These are phyloP conservation scores for Phytopythium delawarense DNA, from an alignment of 352 stramenopile species.

Conservation along the genomic window DNA sequence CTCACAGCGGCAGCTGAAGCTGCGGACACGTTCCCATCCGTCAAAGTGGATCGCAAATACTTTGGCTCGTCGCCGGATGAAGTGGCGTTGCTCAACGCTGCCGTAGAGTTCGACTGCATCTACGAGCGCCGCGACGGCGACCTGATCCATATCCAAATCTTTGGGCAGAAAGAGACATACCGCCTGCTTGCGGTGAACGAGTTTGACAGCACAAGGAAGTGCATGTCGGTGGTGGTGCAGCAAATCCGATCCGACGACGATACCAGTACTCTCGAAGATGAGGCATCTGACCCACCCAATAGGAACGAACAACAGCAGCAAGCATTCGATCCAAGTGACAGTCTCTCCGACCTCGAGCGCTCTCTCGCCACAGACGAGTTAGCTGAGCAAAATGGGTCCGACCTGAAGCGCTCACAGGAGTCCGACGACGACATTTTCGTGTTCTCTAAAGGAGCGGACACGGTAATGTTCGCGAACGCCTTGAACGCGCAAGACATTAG, in stretches of 20 bases:
- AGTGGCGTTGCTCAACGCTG: conserved; percentile 73
- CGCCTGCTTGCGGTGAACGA: conserved; percentile 80
- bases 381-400: conserved; percentile 12
- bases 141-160: conserved; percentile 73
- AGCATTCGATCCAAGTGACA: conserved; percentile 13
- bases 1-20: background rate
- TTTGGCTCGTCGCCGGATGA: conserved; percentile 83
- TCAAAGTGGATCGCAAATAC: conserved; percentile 42
- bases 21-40: conserved; percentile 21
- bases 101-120: conserved; percentile 75
- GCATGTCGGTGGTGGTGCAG: conserved; percentile 81
- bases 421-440: conserved; percentile 60
- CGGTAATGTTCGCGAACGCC: conserved; percentile 83
- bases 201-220: conserved; percentile 85
- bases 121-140: conserved; percentile 76
- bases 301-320: conserved; percentile 5
- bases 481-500: conserved; percentile 68
- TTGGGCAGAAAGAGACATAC: conserved; percentile 70
- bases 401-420: conserved; percentile 13
- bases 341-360: conserved; percentile 22
- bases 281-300: background rate
- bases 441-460: conserved; percentile 88
- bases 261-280: background rate
- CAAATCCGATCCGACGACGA: conserved; percentile 20
- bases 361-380: conserved; percentile 15